Evolutionary conservation across 2,329 filamentous ascomycete species (phyloP), one percentile per base, ranked within the genome.

Genomic region (Beauveria australis): DNA sequence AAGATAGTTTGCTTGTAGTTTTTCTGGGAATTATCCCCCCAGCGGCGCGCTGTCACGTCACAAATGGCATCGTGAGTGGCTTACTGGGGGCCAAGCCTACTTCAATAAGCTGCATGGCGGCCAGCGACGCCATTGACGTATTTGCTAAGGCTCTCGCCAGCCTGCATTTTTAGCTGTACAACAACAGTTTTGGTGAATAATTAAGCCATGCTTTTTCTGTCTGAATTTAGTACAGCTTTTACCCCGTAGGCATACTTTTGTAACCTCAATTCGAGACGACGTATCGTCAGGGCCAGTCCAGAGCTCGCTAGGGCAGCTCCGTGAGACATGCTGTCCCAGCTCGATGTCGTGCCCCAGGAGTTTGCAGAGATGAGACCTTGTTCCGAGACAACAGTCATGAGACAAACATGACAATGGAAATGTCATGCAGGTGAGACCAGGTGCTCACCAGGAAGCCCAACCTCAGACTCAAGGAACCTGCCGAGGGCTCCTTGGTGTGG

Each of bases 51-150:
- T 3, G 5, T 46, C 18, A n/a, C 43, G 16, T 52, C 9, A 30
- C 22, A 3, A 28, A n/a, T 19, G 18, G n/a, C 28, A 51, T 14
- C 30, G 30, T 14, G 12, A 33, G 30, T 33, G 37, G 43, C 24
- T 53, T 26, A 46, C 24, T 26, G 26, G 49, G 8, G 48, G 57
- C 48, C 48, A 59, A 52, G 18, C n/a, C 28, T 14, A 9, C 18
- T 6, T 41, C 47, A 28, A 44, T 53, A 53, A 59, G 57, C 48
- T 46, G 56, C 56, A 53, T 52, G 30, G 37, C 26, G 6, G 41
- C 28, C 40, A 37, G 40, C 14, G 19, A 19, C 49, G 40, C 48
- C 57, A 37, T 59, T 59, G 49, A 59, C 49, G 48, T 53, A 43
- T 30, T 19, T 5, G 7, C n/a, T 18, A 18, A 22, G 37, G 46